phyloP scores from a whole-genome alignment of 176 grass and related monocot species.

The Rhynchospora pubera region DNA sequence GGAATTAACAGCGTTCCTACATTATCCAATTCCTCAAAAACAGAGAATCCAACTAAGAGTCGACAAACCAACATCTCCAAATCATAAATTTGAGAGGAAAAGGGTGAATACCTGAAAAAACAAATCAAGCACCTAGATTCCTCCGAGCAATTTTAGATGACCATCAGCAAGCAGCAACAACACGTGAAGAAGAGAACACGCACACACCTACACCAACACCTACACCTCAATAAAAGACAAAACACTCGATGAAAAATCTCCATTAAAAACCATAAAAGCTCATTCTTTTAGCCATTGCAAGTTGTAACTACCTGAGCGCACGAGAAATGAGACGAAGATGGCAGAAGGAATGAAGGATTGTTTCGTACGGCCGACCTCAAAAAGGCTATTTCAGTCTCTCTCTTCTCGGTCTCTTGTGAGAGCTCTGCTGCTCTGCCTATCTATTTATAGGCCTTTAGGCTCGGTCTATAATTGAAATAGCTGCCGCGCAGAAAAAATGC shows the following conservation, averaged over 20 bases:
- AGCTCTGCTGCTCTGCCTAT: background rate
- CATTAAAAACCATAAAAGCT: background rate
- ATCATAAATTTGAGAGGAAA: background rate
- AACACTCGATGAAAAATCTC: background rate
- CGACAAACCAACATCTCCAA: background rate
- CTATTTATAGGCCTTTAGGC: background rate
- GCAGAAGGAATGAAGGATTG: background rate
- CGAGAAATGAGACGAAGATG: slow-evolving; percentile 8
- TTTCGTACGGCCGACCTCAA: background rate
- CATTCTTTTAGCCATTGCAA: background rate
- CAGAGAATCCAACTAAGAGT: background rate
- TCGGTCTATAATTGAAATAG: background rate
- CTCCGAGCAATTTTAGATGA: slow-evolving; percentile 8
- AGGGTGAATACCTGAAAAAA: background rate
- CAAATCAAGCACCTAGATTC: background rate
- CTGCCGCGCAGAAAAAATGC: background rate
- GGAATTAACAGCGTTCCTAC: background rate
- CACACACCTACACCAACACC: no score
- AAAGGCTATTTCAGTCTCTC: background rate
- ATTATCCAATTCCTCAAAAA: background rate
- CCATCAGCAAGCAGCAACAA: background rate
- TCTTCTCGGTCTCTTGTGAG: background rate
- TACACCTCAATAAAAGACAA: background rate
- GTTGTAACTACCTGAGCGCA: background rate
- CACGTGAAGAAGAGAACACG: no score